These are phyloP conservation scores for Vigna nakashimae DNA, from an alignment of 306 rosid species.

Conservation along the genomic window DNA sequence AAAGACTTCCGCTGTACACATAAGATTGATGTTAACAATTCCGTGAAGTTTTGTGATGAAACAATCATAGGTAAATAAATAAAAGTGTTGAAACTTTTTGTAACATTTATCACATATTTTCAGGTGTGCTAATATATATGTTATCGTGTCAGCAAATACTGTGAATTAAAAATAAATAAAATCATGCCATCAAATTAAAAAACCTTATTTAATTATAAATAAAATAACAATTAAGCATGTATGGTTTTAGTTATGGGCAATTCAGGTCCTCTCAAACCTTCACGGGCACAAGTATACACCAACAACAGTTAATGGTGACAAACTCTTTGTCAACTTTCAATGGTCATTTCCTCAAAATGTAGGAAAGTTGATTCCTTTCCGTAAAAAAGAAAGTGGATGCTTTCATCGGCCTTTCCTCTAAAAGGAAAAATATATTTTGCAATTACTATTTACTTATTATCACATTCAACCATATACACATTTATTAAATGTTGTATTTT, in stretches of 20 bases:
- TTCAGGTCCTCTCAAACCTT: neutral
- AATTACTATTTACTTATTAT: conserved; percentile 20
- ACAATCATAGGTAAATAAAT: conserved; percentile 11
- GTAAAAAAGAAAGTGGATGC: conserved; percentile 52
- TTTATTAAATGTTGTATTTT: too few relatives aligned
- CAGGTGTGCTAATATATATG: too few relatives aligned
- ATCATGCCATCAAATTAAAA: too few relatives aligned
- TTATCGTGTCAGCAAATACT: too few relatives aligned
- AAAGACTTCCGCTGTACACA: too few relatives aligned
- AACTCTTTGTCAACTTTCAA: conserved; percentile 39
- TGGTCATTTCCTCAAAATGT: conserved; percentile 52
- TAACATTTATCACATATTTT: too few relatives aligned
- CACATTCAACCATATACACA: neutral
- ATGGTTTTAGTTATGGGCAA: too few relatives aligned
- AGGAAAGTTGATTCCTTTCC: conserved; percentile 55
- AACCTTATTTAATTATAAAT: too few relatives aligned
- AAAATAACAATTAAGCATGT: too few relatives aligned
- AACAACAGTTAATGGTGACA: conserved; percentile 31
- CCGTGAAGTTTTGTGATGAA: conserved; percentile 53
- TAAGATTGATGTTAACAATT: too few relatives aligned
- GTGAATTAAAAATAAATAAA: too few relatives aligned
- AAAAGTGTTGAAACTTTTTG: too few relatives aligned
- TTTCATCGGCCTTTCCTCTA: conserved; percentile 56
- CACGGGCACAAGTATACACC: conserved; percentile 43
- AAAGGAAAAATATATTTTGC: conserved; percentile 39